Conservation (phyloP, 805 yeast genomes). For the Yamadazyma olivae region DNA sequence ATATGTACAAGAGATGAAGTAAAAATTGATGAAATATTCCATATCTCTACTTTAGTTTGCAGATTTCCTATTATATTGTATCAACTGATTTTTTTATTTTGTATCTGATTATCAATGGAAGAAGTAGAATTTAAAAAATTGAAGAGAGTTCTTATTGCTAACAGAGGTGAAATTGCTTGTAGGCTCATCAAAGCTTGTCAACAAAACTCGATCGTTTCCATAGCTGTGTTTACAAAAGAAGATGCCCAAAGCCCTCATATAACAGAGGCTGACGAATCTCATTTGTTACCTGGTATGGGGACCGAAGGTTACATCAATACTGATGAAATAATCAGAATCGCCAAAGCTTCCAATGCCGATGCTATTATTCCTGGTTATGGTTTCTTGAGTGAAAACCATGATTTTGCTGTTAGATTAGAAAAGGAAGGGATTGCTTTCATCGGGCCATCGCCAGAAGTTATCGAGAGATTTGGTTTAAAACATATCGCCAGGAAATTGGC, state of each 20-base stretch:
- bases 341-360: constrained; percentile 75
- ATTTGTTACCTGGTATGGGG: constrained; percentile 80
- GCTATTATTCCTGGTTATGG: constrained; percentile 98
- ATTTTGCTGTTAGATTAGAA: constrained; percentile 82
- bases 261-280: constrained; percentile 71
- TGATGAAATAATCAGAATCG: constrained; percentile 81
- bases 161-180: constrained; percentile 96
- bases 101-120: too few relatives aligned
- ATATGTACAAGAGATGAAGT: too few relatives aligned
- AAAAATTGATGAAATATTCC: too few relatives aligned
- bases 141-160: constrained; percentile 49
- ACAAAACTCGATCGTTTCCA: constrained; percentile 68
- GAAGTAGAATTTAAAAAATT: neutral
- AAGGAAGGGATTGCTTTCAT: constrained; percentile 82
- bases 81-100: too few relatives aligned
- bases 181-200: constrained; percentile 86
- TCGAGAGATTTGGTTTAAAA: constrained; percentile 83
- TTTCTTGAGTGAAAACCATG: constrained; percentile 91
- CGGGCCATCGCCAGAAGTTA: constrained; percentile 91
- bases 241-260: constrained; percentile 88
- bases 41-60: too few relatives aligned
- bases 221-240: constrained; percentile 86
- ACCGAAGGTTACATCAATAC: constrained; percentile 84
- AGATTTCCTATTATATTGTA: too few relatives aligned
- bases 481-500: constrained; percentile 96